Conservation (phyloP, 768 basidiomycete genomes). For the Pisolithus tinctorius region DNA sequence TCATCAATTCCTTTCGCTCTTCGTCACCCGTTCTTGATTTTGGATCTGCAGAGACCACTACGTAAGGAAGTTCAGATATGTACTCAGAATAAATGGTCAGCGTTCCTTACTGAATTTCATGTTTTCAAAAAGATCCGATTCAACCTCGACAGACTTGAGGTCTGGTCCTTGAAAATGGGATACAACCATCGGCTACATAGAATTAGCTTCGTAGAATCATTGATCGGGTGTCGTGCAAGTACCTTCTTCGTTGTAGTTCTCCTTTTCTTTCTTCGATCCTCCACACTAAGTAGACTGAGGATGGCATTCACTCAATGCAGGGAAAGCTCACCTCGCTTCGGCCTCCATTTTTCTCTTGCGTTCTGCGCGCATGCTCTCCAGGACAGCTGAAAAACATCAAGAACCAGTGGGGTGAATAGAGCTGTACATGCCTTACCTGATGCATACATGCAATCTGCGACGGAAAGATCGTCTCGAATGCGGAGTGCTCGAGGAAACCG, state of each 20-base stretch:
- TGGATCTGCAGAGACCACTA: constrained; percentile 73
- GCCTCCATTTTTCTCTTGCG: constrained; percentile 73
- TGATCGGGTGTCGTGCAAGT: no score
- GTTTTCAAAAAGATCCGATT: constrained; percentile 63
- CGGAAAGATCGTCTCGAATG: constrained; percentile 72
- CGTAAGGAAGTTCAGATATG: background rate
- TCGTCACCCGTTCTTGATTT: constrained; percentile 59
- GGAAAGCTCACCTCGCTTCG: constrained; percentile 39
- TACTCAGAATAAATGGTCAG: background rate
- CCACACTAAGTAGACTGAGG: constrained; percentile 14
- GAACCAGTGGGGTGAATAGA: background rate
- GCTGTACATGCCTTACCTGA: constrained; percentile 36
- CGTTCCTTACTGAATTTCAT: constrained; percentile 68
- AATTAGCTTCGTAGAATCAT: background rate
- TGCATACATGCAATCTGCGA: constrained; percentile 68
- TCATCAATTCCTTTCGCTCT: constrained; percentile 65
- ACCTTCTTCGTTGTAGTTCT: constrained; percentile 25
- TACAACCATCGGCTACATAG: constrained; percentile 46
- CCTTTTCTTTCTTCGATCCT: constrained; percentile 27
- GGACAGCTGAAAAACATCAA: constrained; percentile 36
- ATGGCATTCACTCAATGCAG: background rate
- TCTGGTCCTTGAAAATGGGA: constrained; percentile 63
- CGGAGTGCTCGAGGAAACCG: constrained; percentile 84
- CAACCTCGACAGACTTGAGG: constrained; percentile 49
- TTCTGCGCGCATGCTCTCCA: constrained; percentile 55